A percentile compares a stretch with the other conserved stretches of the same genome.
phyloP scores from a whole-genome alignment of 805 yeast genomes.

The Lachancea quebecensis region DNA sequence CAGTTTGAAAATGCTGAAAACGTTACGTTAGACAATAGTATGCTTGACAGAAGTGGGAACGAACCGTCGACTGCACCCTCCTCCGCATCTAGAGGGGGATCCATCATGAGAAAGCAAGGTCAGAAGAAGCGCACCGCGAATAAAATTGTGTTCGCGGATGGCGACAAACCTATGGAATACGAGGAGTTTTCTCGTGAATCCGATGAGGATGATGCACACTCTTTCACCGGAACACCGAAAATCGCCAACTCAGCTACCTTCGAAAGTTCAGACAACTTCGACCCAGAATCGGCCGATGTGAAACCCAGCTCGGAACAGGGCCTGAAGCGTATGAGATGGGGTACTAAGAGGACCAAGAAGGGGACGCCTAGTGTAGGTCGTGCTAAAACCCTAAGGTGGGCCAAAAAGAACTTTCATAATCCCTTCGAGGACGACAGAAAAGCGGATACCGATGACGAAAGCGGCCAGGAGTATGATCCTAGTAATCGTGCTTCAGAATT shows the following conservation, averaged over 20 bases:
- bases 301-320: constrained; percentile 5
- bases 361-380: constrained; percentile 60
- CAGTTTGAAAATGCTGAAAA: constrained; percentile 16
- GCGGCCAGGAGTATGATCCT: constrained; percentile 27
- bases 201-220: constrained; percentile 18
- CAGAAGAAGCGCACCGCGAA: constrained; percentile 6
- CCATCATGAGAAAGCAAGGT: constrained; percentile 14
- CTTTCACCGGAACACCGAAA: constrained; percentile 26
- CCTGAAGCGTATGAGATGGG: constrained; percentile 82
- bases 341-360: constrained; percentile 71
- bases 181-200: constrained; percentile 13
- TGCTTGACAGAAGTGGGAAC: constrained; percentile 6
- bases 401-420: constrained; percentile 31
- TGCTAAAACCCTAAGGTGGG: constrained; percentile 53
- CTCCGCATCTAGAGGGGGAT: constrained; percentile 11
- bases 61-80: constrained; percentile 6
- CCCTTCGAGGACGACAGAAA: constrained; percentile 27
- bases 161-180: constrained; percentile 14
- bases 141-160: constrained; percentile 15
- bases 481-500: constrained; percentile 35
- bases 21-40: constrained; percentile 2
- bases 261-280: constrained; percentile 3
- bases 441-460: constrained; percentile 22
- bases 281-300: not conserved
- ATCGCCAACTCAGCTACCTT: constrained; percentile 12